Evolutionary conservation across 164 flowering plant genomes (phyloP).

Genomic region (Vitis rotundifolia): DNA sequence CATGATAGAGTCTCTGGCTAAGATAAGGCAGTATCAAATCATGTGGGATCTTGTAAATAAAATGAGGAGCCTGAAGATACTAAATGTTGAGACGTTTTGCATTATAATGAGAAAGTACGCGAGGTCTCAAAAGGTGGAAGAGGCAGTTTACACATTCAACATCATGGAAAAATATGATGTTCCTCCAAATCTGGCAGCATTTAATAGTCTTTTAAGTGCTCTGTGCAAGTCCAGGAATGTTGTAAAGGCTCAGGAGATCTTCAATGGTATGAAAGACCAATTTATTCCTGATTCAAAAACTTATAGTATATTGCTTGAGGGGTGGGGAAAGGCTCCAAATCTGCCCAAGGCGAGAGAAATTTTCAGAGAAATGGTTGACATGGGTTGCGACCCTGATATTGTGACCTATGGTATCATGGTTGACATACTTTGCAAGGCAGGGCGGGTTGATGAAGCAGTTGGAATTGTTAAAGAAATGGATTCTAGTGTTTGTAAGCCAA

Average conservation of each 20-base stretch:
- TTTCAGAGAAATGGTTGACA: constrained; percentile 65
- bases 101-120: constrained; percentile 84
- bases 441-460: constrained; percentile 73
- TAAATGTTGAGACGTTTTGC: constrained; percentile 83
- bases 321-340: constrained; percentile 87
- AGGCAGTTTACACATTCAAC: constrained; percentile 81
- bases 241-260: constrained; percentile 89
- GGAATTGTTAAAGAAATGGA: constrained; percentile 67
- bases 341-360: constrained; percentile 79
- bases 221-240: constrained; percentile 87
- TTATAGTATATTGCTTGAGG: constrained; percentile 77
- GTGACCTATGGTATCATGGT: constrained; percentile 94
- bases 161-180: constrained; percentile 75
- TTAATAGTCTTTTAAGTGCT: constrained; percentile 76
- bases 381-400: constrained; percentile 73
- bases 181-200: constrained; percentile 68
- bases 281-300: constrained; percentile 79
- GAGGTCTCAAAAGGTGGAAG: constrained; percentile 73
- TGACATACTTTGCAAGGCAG: constrained; percentile 86
- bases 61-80: constrained; percentile 58
- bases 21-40: constrained; percentile 79
- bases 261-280: constrained; percentile 58
- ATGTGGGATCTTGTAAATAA: constrained; percentile 85
- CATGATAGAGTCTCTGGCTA: constrained; percentile 80
- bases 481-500: constrained; percentile 52